These are phyloP conservation scores for Sordariomycetes sp. DNA, from an alignment of 2,329 filamentous ascomycete genomes.

Conservation along the genomic window DNA sequence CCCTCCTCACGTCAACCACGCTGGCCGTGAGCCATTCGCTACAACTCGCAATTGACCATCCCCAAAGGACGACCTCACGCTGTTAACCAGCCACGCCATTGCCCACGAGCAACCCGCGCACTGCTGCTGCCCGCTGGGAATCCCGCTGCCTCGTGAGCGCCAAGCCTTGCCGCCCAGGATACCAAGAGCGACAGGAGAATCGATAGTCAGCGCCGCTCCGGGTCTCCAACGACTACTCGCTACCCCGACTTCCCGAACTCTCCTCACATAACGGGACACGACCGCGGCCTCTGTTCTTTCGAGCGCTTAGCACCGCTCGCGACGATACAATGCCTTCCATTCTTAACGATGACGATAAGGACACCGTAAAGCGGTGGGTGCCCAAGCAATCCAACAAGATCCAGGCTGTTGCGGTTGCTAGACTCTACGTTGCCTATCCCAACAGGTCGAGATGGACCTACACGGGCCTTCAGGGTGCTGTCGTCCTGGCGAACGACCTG, in stretches of 20 bases:
- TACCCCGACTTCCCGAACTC: background rate
- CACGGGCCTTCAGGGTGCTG: constrained; percentile 85
- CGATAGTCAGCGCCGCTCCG: background rate
- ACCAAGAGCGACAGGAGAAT: background rate
- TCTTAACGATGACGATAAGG: constrained; percentile 87
- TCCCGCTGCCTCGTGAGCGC: constrained; percentile 1
- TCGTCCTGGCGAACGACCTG: constrained; percentile 84
- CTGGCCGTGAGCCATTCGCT: too few species aligned
- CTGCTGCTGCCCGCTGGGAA: too few species aligned
- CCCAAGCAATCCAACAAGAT: constrained; percentile 97
- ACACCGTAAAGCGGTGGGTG: constrained; percentile 88
- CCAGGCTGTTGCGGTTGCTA: constrained; percentile 85
- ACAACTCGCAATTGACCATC: too few species aligned
- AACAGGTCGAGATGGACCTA: constrained; percentile 83
- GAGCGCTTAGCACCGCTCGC: background rate
- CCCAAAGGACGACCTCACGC: too few species aligned
- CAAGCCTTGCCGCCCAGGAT: background rate
- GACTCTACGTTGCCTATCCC: constrained; percentile 88
- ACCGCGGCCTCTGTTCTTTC: background rate
- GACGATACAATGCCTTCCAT: constrained; percentile 49
- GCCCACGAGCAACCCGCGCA: too few species aligned
- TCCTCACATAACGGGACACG: background rate
- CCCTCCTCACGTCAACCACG: too few species aligned
- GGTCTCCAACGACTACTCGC: too few species aligned
- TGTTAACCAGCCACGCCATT: too few species aligned